Conservation (phyloP, 371 early-diverging fungal species). For the Mortierella sp. region DNA sequence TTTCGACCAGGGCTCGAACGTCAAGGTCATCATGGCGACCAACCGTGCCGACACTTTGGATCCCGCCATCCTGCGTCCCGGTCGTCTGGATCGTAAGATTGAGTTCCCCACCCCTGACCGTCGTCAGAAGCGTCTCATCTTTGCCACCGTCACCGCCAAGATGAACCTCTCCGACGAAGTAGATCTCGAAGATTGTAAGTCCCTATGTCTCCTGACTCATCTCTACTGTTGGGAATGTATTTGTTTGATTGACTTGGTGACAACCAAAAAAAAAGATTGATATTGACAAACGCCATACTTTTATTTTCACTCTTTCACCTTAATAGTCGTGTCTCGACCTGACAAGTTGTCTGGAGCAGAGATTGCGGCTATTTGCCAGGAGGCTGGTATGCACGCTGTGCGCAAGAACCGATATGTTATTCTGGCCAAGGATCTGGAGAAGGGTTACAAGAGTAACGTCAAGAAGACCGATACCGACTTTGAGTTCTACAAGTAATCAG, state of each 20-base stretch:
- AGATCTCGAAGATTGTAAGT: constrained; percentile 97
- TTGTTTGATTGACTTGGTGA: background rate
- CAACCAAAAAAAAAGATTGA: too few species aligned
- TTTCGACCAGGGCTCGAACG: constrained; percentile 98
- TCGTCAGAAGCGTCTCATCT: constrained; percentile 99
- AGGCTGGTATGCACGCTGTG: constrained; percentile 99
- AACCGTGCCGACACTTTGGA: constrained; percentile 99
- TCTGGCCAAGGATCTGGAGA: constrained; percentile 97
- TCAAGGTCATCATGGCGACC: constrained; percentile 99
- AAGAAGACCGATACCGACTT: constrained; percentile 97
- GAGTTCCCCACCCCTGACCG: constrained; percentile 99
- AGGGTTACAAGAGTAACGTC: constrained; percentile 97
- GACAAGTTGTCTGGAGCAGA: constrained; percentile 99
- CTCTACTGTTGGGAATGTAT: background rate
- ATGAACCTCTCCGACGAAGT: constrained; percentile 99
- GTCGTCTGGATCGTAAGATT: constrained; percentile 99
- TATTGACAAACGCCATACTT: too few species aligned
- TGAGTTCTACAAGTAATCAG: constrained; percentile 93
- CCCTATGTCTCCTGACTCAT: background rate
- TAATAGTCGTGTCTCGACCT: constrained; percentile 92
- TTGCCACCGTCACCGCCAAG: constrained; percentile 97
- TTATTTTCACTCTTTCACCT: background rate
- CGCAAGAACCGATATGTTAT: constrained; percentile 87
- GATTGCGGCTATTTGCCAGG: constrained; percentile 99
- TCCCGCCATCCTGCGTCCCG: constrained; percentile 99